These are phyloP conservation scores for Ambrosiella xylebori DNA, from an alignment of 2,329 filamentous ascomycete genomes.

Conservation along the genomic window DNA sequence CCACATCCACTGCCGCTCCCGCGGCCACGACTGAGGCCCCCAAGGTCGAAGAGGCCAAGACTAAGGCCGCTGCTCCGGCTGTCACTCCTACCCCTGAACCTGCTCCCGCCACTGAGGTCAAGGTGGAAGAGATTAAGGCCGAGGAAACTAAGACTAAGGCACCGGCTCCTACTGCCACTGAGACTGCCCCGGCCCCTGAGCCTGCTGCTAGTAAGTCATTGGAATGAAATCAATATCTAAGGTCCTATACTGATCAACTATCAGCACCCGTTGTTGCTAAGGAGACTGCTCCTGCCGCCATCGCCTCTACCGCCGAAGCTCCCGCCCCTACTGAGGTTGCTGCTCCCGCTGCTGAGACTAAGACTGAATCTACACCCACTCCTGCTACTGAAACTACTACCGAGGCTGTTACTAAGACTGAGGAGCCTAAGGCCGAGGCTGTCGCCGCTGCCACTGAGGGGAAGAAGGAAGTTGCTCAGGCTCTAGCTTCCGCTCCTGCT, in stretches of 20 bases:
- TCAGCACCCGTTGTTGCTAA: constrained; percentile 9
- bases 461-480: constrained; percentile 11
- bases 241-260: not conserved
- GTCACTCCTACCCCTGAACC: constrained; percentile 16
- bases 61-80: not conserved
- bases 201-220: constrained; percentile 10
- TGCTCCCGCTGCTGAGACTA: constrained; percentile 13
- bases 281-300: constrained; percentile 14
- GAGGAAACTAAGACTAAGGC: constrained; percentile 17
- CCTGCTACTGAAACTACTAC: constrained; percentile 3
- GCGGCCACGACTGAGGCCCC: not conserved
- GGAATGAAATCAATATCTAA: constrained; percentile 9
- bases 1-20: not conserved
- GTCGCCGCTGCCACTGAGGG: constrained; percentile 9
- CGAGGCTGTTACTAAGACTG: constrained; percentile 14
- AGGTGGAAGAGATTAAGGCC: constrained; percentile 18
- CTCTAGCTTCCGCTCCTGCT: constrained; percentile 16
- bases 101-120: constrained; percentile 16
- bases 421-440: constrained; percentile 14
- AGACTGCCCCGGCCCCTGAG: constrained; percentile 7
- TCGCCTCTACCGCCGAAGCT: constrained; percentile 15
- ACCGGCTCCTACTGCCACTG: not conserved
- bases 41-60: constrained; percentile 14
- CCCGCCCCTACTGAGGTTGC: constrained; percentile 10
- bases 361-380: constrained; percentile 10